Evolutionary conservation across 768 basidiomycete genomes (phyloP).

Genomic region (Artomyces pyxidatus): DNA sequence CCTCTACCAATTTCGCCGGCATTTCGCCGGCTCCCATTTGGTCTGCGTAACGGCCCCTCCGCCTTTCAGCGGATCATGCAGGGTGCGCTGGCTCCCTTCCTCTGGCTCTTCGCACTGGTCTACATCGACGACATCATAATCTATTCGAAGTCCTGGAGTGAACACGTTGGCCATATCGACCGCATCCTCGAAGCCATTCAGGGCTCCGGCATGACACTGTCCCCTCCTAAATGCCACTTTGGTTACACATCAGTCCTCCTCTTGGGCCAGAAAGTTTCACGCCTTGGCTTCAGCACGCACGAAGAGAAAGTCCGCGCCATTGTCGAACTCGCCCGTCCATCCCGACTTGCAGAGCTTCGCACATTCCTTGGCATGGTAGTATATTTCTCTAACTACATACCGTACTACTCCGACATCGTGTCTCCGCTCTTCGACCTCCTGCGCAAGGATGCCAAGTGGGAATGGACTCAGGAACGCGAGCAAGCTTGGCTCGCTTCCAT

Average conservation of each 20-base stretch:
- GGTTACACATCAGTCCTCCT: not conserved
- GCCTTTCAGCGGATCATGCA: slow-evolving; percentile 36
- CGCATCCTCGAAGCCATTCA: slow-evolving; percentile 10
- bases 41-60: slow-evolving; percentile 20
- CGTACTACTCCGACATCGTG: slow-evolving; percentile 27
- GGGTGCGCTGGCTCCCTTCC: slow-evolving; percentile 23
- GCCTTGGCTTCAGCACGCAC: slow-evolving; percentile 4
- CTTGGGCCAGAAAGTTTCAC: slow-evolving; percentile 15
- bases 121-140: slow-evolving; percentile 38
- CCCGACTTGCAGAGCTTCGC: slow-evolving; percentile 11
- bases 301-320: slow-evolving; percentile 19
- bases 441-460: slow-evolving; percentile 19
- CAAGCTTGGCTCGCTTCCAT: slow-evolving; percentile 24
- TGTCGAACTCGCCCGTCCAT: slow-evolving; percentile 3
- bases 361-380: slow-evolving; percentile 23
- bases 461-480: slow-evolving; percentile 19
- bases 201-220: not conserved
- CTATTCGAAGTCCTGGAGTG: slow-evolving; percentile 21
- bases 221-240: not conserved
- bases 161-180: slow-evolving; percentile 20
- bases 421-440: slow-evolving; percentile 27
- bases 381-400: slow-evolving; percentile 30
- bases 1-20: slow-evolving; percentile 30
- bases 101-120: slow-evolving; percentile 33
- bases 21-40: slow-evolving; percentile 34